Conservation (phyloP, 768 basidiomycete genomes). For the Mycena galopus region DNA sequence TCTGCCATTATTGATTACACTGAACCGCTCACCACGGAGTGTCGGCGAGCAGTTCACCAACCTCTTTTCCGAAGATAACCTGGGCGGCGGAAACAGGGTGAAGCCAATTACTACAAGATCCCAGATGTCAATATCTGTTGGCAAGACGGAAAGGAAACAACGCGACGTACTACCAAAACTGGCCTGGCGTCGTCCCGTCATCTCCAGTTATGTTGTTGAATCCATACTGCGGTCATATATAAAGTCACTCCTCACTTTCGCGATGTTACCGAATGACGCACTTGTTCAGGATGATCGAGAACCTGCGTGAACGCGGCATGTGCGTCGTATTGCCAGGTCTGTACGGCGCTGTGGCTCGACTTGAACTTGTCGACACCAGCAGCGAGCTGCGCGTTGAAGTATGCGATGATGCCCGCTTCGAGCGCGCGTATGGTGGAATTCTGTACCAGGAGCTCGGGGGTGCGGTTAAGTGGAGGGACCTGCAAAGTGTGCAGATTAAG, state of each 20-base stretch:
- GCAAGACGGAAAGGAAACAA: conserved; percentile 3
- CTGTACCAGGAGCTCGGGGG: conserved; percentile 50
- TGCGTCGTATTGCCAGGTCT: conserved; percentile 48
- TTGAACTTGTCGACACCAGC: conserved; percentile 11
- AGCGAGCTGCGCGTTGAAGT: conserved; percentile 20
- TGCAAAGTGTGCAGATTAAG: background rate
- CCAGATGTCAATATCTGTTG: conserved; percentile 6
- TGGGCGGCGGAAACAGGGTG: conserved; percentile 25
- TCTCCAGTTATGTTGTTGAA: conserved; percentile 11
- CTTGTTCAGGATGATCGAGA: conserved; percentile 46
- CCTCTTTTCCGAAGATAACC: conserved; percentile 20
- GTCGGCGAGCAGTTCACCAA: conserved; percentile 14
- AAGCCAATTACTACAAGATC: conserved; percentile 15
- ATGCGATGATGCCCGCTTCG: conserved; percentile 44
- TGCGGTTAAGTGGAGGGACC: conserved; percentile 38
- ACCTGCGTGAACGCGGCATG: conserved; percentile 46
- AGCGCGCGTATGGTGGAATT: conserved; percentile 43
- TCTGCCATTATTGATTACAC: conserved; percentile 10
- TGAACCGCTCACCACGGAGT: conserved; percentile 18
- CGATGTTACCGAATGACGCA: conserved; percentile 40
- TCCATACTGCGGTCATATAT: conserved; percentile 34
- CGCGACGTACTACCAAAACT: conserved; percentile 23
- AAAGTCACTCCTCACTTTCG: conserved; percentile 43
- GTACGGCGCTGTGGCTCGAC: conserved; percentile 25
- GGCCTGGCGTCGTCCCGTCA: conserved; percentile 16